These are phyloP conservation scores for Termitomyces sp. DNA, from an alignment of 768 basidiomycete genomes.

Conservation along the genomic window DNA sequence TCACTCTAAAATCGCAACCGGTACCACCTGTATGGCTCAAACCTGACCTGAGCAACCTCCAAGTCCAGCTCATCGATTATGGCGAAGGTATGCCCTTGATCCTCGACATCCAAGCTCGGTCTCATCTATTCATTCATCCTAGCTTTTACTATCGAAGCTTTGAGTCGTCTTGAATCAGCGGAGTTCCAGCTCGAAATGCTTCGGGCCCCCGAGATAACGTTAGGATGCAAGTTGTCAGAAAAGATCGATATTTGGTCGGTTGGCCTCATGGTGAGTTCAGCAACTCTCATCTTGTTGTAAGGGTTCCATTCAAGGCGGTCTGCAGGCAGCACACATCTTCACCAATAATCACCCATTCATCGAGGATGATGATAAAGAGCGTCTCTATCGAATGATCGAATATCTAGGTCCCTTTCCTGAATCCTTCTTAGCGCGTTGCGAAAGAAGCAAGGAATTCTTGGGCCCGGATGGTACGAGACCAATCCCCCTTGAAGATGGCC, in stretches of 20 bases:
- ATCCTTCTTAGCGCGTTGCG: neutral
- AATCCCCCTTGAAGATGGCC: neutral
- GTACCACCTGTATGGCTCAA: neutral
- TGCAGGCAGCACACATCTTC: neutral
- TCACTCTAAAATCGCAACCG: neutral
- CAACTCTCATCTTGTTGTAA: neutral
- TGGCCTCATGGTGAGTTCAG: neutral
- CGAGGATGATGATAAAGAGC: neutral
- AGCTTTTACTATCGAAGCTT: neutral
- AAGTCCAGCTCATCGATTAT: conserved; percentile 1
- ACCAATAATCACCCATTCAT: neutral
- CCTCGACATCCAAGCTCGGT: neutral
- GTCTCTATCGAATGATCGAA: neutral
- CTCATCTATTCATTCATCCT: neutral
- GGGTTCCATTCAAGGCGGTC: neutral
- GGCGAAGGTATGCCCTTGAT: neutral
- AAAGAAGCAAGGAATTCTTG: neutral
- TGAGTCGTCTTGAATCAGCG: neutral
- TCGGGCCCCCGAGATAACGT: neutral
- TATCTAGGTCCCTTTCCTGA: neutral
- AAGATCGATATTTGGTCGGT: conserved; percentile 4
- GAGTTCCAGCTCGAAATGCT: neutral
- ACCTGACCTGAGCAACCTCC: neutral
- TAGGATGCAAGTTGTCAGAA: neutral
- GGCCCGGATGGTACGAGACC: neutral